phyloP scores from a whole-genome alignment of 2,329 filamentous ascomycete genomes.

The Monosporascus sp. region DNA sequence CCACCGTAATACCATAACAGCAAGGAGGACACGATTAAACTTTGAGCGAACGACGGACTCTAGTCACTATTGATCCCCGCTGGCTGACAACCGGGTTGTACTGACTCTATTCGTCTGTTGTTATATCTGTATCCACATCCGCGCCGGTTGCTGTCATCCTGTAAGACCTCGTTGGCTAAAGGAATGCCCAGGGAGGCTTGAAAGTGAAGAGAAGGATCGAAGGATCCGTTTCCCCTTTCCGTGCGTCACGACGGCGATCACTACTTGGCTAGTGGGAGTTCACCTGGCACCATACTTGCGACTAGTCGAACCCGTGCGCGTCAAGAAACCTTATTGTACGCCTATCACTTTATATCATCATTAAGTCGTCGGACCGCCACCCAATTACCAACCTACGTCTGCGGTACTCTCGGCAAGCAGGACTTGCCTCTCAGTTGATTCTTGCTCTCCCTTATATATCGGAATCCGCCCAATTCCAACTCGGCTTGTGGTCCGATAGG shows the following conservation, averaged over 20 bases:
- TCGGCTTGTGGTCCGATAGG: neutral
- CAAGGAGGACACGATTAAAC: no score
- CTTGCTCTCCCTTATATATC: neutral
- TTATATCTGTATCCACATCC: no score
- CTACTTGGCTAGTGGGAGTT: neutral
- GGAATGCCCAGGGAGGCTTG: neutral
- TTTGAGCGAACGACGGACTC: neutral
- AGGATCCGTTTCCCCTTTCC: neutral
- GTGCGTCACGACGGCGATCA: neutral
- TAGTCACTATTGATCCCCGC: neutral
- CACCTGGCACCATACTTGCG: neutral
- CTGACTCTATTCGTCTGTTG: no score
- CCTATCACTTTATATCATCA: neutral
- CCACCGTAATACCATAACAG: no score
- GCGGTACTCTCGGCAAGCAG: neutral
- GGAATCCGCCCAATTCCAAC: neutral
- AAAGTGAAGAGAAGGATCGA: neutral
- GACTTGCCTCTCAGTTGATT: neutral
- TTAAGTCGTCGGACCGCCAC: neutral
- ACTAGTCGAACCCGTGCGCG: neutral
- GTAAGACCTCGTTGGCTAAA: neutral
- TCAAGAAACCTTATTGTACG: neutral
- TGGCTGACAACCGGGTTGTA: neutral
- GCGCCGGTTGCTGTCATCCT: neutral
- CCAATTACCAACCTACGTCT: neutral